Evolutionary conservation across 225 moss, liverwort and hornwort species (phyloP), one percentile per base, ranked within the genome.

Genomic region (Sphagnum tenellum): DNA sequence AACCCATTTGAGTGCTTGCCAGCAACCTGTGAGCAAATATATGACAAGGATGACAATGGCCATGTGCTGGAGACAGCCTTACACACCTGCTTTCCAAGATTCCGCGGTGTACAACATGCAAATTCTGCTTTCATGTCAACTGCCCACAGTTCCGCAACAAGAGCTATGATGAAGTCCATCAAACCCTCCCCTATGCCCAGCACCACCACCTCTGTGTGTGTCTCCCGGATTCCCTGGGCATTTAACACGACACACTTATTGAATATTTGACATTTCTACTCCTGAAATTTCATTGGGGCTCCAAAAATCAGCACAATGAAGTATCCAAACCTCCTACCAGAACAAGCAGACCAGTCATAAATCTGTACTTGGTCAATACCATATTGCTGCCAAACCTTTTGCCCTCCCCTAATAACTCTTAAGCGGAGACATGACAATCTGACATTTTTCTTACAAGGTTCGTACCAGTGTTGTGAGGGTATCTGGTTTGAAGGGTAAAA

Each of bases 171-270:
- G 3, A 57, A 50, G 53, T 80, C 75, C 53, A 64, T 68, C 61
- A 72, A 59, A 49, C 67, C 64, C 46, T 72, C 80, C 8, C 75
- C 80, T 9, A 84, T 8, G 13, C 75, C 77, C 52, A 78, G 67
- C 44, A 84, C 75, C 59, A 77, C 60, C n/a, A 84, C 80, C 50
- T 84, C 72, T 50, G 80, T 80, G 59, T 84, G 68, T 64, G 61
- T 80, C 47, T 74, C 59, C 55, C 78, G 69, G 13, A 78, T 29
- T 55, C 68, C 66, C 74, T 78, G 74, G 66, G 48, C 45, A 47
- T 46, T 62, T 47, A 29, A 49, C 8, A 65, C 49, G 53, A 14
- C 44, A 12, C 7, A 12, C 12, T 44, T 10, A 12, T 49, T 12
- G 9, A 0, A 9, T 45, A 2, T 47, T n/a, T 14, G 12, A 8